phyloP scores from a whole-genome alignment of 179 eudicot species.

The Camellia oleifera region DNA sequence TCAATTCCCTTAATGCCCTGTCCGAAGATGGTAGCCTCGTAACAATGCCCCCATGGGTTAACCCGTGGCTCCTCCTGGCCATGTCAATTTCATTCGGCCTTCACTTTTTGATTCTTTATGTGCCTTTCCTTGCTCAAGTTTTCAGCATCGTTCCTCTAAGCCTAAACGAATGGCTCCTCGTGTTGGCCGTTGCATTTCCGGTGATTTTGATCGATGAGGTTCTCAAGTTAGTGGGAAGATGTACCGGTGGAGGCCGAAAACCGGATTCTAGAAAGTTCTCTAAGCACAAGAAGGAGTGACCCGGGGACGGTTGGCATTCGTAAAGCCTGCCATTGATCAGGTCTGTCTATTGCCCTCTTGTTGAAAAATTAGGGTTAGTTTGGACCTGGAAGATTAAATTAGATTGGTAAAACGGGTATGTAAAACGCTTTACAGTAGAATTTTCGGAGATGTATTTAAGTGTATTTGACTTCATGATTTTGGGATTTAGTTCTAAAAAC shows the following conservation, averaged over 20 bases:
- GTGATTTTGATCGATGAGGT: constrained; percentile 74
- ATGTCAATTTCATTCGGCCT: constrained; percentile 77
- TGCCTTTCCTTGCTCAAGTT: constrained; percentile 65
- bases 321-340: background rate
- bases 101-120: constrained; percentile 67
- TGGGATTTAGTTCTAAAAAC: too few species aligned
- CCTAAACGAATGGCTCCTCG: constrained; percentile 68
- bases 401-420: background rate
- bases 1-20: constrained; percentile 79
- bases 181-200: constrained; percentile 59
- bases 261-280: constrained; percentile 10
- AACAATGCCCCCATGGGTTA: constrained; percentile 89
- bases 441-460: too few species aligned
- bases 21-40: constrained; percentile 79
- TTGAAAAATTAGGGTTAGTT: background rate
- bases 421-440: background rate
- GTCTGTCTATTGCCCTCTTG: background rate
- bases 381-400: background rate
- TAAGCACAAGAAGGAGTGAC: constrained; percentile 51
- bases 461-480: too few species aligned
- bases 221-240: constrained; percentile 64
- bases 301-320: background rate
- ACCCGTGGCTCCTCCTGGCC: constrained; percentile 74
- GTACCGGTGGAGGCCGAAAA: constrained; percentile 29
- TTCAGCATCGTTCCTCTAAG: constrained; percentile 74